A percentile compares a stretch with the other conserved stretches of the same genome.
phyloP scores from a whole-genome alignment of 805 yeast species.

The Hanseniaspora lachancei region DNA sequence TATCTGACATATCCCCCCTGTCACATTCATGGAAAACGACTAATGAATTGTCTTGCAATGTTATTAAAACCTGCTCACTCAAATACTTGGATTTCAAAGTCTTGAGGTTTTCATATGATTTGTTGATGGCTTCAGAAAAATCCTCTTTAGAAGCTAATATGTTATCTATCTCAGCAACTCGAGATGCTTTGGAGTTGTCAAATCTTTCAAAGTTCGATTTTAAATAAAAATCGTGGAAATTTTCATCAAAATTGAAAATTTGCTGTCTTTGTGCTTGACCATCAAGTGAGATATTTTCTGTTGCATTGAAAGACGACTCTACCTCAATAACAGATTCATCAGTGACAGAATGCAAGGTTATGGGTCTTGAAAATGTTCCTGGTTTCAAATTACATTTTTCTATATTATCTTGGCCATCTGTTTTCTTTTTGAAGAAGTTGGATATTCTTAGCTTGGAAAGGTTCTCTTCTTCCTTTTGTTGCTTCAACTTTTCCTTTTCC shows the following conservation, averaged over 20 bases:
- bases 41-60: conserved; percentile 26
- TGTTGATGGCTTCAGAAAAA: conserved; percentile 8
- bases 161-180: conserved; percentile 6
- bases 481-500: conserved; percentile 13
- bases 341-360: conserved; percentile 11
- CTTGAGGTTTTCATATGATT: conserved; percentile 17
- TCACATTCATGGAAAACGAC: conserved; percentile 30
- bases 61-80: conserved; percentile 20
- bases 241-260: conserved; percentile 23
- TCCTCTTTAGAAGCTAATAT: conserved; percentile 19
- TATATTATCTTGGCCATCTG: conserved; percentile 15
- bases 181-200: conserved; percentile 10
- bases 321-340: conserved; percentile 15
- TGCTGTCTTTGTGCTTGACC: conserved; percentile 14
- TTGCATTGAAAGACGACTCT: not conserved
- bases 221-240: conserved; percentile 29
- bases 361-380: conserved; percentile 18
- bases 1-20: conserved; percentile 31
- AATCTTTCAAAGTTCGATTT: conserved; percentile 26
- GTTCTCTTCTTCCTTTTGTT: conserved; percentile 19
- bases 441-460: conserved; percentile 27
- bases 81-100: not conserved
- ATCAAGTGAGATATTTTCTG: not conserved
- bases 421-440: conserved; percentile 26
- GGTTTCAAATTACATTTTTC: conserved; percentile 24